Percentiles rank a stretch among this genome's conserved stretches.
These are phyloP conservation scores for Fusarium transvaalense DNA, from an alignment of 2,329 filamentous ascomycete species.

Conservation along the genomic window DNA sequence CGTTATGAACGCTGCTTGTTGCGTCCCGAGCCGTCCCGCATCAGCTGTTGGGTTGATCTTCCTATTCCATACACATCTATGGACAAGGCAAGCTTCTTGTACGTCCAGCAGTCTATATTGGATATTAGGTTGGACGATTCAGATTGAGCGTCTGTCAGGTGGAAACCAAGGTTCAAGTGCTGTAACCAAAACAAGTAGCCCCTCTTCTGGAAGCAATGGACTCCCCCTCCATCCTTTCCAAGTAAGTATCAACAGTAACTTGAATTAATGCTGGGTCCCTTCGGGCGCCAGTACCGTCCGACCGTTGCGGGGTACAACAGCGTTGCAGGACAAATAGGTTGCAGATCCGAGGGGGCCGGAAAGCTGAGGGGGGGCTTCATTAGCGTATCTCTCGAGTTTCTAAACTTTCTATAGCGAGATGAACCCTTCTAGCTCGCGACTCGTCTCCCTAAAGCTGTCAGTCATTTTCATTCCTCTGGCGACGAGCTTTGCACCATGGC, in stretches of 20 bases:
- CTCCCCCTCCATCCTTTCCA: slow-evolving; percentile 28
- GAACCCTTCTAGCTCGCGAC: slow-evolving; percentile 41
- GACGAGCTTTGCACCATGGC: slow-evolving; percentile 16
- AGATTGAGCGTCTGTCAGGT: neutral
- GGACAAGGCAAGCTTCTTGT: neutral
- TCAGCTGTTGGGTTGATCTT: slow-evolving; percentile 9
- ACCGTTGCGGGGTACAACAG: slow-evolving; percentile 48
- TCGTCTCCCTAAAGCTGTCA: slow-evolving; percentile 19
- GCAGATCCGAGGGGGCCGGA: slow-evolving; percentile 46
- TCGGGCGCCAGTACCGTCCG: slow-evolving; percentile 45
- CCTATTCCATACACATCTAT: neutral
- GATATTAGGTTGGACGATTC: neutral
- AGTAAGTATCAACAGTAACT: slow-evolving; percentile 24
- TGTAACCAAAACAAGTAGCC: slow-evolving; percentile 23
- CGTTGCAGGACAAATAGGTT: slow-evolving; percentile 46
- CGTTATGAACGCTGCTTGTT: slow-evolving; percentile 4
- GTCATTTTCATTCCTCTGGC: slow-evolving; percentile 25
- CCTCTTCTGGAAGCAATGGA: slow-evolving; percentile 24
- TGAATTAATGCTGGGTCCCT: slow-evolving; percentile 36
- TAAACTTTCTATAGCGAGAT: slow-evolving; percentile 42
- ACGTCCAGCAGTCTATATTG: neutral
- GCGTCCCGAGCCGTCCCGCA: slow-evolving; percentile 12
- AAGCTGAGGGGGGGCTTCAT: slow-evolving; percentile 31
- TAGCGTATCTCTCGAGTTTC: slow-evolving; percentile 38
- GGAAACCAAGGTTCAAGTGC: slow-evolving; percentile 9